These are phyloP conservation scores for Rhizopus sp. DNA, from an alignment of 371 early-diverging fungal genomes.

Conservation along the genomic window DNA sequence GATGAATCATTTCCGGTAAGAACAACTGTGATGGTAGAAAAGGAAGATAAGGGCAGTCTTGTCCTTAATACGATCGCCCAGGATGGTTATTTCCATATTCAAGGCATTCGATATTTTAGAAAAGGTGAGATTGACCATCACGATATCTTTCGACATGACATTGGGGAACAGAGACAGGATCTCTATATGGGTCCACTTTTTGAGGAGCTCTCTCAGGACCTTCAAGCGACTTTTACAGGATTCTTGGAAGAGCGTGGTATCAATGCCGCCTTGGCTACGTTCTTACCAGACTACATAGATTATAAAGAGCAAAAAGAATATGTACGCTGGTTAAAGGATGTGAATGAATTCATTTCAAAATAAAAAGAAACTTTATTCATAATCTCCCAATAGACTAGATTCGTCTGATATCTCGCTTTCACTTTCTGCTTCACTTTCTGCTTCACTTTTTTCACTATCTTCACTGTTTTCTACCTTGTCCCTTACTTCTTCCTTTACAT, in stretches of 20 bases:
- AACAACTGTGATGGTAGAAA: slow-evolving; percentile 69
- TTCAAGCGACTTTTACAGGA: slow-evolving; percentile 79
- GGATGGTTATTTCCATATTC: slow-evolving; percentile 79
- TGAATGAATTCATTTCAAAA: slow-evolving; percentile 77
- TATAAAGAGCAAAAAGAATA: slow-evolving; percentile 96
- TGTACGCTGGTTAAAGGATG: slow-evolving; percentile 79
- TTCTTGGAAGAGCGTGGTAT: slow-evolving; percentile 91
- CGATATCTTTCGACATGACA: slow-evolving; percentile 71
- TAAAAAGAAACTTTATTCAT: slow-evolving; percentile 29
- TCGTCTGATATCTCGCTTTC: slow-evolving; percentile 8
- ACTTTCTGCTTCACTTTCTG: background rate
- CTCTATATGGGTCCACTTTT: slow-evolving; percentile 29
- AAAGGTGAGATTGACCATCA: slow-evolving; percentile 59
- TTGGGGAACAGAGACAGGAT: slow-evolving; percentile 44
- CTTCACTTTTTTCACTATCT: background rate
- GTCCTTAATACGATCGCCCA: slow-evolving; percentile 68
- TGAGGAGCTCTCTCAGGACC: slow-evolving; percentile 37
- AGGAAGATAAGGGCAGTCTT: slow-evolving; percentile 64
- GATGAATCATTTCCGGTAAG: slow-evolving; percentile 51
- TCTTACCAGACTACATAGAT: slow-evolving; percentile 88
- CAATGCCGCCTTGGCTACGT: slow-evolving; percentile 77
- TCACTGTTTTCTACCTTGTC: background rate
- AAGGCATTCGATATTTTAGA: slow-evolving; percentile 64
- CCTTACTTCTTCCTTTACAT: background rate
- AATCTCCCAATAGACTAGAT: slow-evolving; percentile 9